These are phyloP conservation scores for Exobasidium cylindrosporum DNA, from an alignment of 1,284 basidiomycete species.

Conservation along the genomic window DNA sequence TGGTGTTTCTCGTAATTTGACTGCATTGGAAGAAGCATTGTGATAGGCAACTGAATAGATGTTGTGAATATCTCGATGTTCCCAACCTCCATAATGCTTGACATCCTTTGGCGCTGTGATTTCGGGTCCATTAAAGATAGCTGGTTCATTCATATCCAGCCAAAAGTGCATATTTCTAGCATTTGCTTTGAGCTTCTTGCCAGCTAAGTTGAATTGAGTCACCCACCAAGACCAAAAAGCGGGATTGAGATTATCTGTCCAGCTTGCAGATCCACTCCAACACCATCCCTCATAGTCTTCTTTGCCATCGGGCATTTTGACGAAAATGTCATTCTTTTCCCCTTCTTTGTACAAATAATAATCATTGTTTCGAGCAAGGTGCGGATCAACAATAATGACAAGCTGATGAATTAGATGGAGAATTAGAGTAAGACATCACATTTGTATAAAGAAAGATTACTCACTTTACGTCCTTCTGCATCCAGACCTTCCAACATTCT, in stretches of 20 bases:
- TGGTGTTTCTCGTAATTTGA: constrained; percentile 69
- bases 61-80: constrained; percentile 93
- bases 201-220: constrained; percentile 35
- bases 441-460: no score
- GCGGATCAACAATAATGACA: constrained; percentile 95
- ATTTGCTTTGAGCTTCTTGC: constrained; percentile 41
- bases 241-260: constrained; percentile 97
- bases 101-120: constrained; percentile 95
- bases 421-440: constrained; percentile 57
- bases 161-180: constrained; percentile 68
- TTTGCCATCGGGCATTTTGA: constrained; percentile 72
- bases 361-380: constrained; percentile 76
- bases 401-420: constrained; percentile 63
- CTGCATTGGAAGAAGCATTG: constrained; percentile 67
- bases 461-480: constrained; percentile 71
- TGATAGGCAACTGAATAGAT: constrained; percentile 68
- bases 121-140: constrained; percentile 96
- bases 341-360: constrained; percentile 87
- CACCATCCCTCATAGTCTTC: constrained; percentile 96
- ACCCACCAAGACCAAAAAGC: constrained; percentile 84
- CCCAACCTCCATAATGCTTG: constrained; percentile 88
- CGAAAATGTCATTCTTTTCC: constrained; percentile 73
- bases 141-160: constrained; percentile 61
- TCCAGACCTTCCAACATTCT: constrained; percentile 89
- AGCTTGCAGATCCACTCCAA: constrained; percentile 91